Evolutionary conservation across 805 yeast genomes (phyloP).

Genomic region (Candida lessepsii): DNA sequence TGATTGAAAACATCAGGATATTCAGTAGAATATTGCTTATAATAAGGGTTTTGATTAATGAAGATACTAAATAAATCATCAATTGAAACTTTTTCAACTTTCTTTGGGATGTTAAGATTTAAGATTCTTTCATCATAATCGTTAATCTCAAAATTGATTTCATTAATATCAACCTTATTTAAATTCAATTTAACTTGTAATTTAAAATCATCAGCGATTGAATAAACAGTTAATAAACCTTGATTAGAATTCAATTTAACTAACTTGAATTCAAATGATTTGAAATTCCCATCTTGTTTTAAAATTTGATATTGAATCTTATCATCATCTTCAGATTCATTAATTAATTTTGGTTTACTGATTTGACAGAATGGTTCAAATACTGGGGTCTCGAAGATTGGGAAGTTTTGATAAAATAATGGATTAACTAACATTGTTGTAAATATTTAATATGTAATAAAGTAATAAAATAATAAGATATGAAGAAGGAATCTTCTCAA

Average conservation of each 20-base stretch:
- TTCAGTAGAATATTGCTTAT: neutral
- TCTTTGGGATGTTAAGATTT: conserved; percentile 38
- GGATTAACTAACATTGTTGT: conserved; percentile 18
- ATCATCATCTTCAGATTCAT: conserved; percentile 35
- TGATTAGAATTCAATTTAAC: conserved; percentile 30
- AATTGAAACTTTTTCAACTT: conserved; percentile 19
- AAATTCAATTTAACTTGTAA: conserved; percentile 31
- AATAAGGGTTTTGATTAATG: conserved; percentile 1
- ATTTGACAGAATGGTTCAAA: conserved; percentile 5
- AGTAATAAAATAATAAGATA: conserved; percentile 1
- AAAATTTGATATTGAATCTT: conserved; percentile 36
- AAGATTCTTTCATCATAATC: conserved; percentile 27
- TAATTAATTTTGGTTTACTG: conserved; percentile 30
- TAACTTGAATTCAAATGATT: conserved; percentile 30
- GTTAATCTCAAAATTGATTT: conserved; percentile 36
- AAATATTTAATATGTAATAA: neutral
- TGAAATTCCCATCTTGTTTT: conserved; percentile 33
- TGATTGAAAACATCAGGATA: conserved; percentile 3
- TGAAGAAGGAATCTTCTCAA: neutral
- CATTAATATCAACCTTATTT: conserved; percentile 27
- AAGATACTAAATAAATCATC: conserved; percentile 12
- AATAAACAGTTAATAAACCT: conserved; percentile 30
- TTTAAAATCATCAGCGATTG: conserved; percentile 29
- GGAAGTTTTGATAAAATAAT: conserved; percentile 14
- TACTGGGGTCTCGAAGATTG: conserved; percentile 12